A percentile compares a stretch with the other conserved stretches of the same genome.
Evolutionary conservation across 192 early-diverging fungal genomes (phyloP).

Genomic region (Coemansia furcata): DNA sequence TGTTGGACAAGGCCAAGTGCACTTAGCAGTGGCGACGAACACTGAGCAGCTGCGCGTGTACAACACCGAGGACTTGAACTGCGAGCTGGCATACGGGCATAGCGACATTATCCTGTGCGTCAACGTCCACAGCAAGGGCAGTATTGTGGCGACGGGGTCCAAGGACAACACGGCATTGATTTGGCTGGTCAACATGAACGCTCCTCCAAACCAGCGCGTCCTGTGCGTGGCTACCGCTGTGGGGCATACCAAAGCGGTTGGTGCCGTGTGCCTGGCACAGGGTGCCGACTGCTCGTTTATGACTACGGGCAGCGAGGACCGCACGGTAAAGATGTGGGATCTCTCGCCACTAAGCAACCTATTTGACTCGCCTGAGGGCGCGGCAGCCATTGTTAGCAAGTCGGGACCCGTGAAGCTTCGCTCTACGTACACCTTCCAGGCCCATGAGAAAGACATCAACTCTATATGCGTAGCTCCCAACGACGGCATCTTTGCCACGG

Average conservation of each 20-base stretch:
- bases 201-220: constrained; percentile 56
- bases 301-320: constrained; percentile 88
- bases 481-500: constrained; percentile 89
- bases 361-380: constrained; percentile 19
- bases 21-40: constrained; percentile 90
- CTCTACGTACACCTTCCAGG: constrained; percentile 84
- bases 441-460: constrained; percentile 98
- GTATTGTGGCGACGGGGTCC: constrained; percentile 78
- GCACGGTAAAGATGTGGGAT: constrained; percentile 95
- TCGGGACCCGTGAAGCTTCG: constrained; percentile 30
- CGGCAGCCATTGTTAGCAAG: constrained; percentile 1
- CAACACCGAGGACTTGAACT: constrained; percentile 72
- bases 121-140: constrained; percentile 64
- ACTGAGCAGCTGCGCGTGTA: constrained; percentile 90
- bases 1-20: constrained; percentile 66
- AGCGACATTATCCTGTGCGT: constrained; percentile 84
- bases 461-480: constrained; percentile 86
- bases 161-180: constrained; percentile 87
- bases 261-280: constrained; percentile 76
- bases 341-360: constrained; percentile 53
- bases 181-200: constrained; percentile 73
- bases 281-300: constrained; percentile 62
- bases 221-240: constrained; percentile 68
- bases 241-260: constrained; percentile 93
- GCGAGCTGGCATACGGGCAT: constrained; percentile 87